Evolutionary conservation across 768 basidiomycete species (phyloP).

Genomic region (Lentinula boryana): DNA sequence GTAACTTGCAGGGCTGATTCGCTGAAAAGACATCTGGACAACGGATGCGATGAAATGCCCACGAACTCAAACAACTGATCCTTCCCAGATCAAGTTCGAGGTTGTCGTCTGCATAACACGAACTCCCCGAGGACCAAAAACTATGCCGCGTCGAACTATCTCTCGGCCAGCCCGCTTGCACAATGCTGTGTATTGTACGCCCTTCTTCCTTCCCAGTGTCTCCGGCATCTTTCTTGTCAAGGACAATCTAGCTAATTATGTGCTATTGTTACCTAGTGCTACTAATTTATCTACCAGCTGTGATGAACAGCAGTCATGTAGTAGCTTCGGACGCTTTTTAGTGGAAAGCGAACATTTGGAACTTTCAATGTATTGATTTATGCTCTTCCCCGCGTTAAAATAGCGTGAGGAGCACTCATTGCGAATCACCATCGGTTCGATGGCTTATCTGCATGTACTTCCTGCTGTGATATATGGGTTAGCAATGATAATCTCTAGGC

Average conservation of each 20-base stretch:
- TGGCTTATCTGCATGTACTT: too few relatives aligned
- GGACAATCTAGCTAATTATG: background rate
- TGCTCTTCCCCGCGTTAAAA: background rate
- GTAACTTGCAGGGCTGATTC: slow-evolving; percentile 26
- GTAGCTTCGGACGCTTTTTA: background rate
- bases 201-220: background rate
- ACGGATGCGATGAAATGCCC: slow-evolving; percentile 42
- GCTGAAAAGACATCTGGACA: slow-evolving; percentile 76
- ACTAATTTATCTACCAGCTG: background rate
- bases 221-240: background rate
- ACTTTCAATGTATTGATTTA: background rate
- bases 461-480: too few relatives aligned
- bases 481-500: too few relatives aligned
- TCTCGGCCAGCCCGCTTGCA: background rate
- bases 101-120: background rate
- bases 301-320: background rate
- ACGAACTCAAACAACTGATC: background rate
- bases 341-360: background rate
- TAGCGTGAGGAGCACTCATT: too few relatives aligned
- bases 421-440: too few relatives aligned
- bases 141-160: background rate
- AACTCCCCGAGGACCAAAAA: background rate
- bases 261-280: background rate
- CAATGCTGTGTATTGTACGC: background rate
- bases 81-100: background rate